These are phyloP conservation scores for Tricholoma terreum DNA, from an alignment of 768 basidiomycete species.

Conservation along the genomic window DNA sequence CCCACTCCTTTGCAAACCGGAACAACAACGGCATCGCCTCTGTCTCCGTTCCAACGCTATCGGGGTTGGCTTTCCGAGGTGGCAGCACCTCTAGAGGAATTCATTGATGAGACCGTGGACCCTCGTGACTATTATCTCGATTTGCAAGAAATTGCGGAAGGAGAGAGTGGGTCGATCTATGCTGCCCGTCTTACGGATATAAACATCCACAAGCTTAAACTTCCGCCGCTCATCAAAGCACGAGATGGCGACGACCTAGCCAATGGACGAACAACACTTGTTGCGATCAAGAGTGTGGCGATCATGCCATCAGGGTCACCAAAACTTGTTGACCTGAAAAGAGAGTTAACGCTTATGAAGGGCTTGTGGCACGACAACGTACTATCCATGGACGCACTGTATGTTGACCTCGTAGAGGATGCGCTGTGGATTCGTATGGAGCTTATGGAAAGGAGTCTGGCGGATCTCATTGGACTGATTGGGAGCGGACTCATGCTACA, in stretches of 20 bases:
- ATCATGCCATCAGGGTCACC: slow-evolving; percentile 54
- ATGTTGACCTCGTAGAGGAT: slow-evolving; percentile 62
- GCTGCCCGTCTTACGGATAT: slow-evolving; percentile 37
- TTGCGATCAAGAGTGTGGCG: slow-evolving; percentile 76
- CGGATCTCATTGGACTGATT: slow-evolving; percentile 70
- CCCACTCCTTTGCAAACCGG: slow-evolving; percentile 23
- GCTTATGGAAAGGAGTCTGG: slow-evolving; percentile 84
- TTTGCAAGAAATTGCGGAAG: slow-evolving; percentile 77
- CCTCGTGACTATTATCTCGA: slow-evolving; percentile 64
- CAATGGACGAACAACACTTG: slow-evolving; percentile 37
- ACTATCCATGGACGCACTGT: slow-evolving; percentile 64
- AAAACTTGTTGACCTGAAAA: slow-evolving; percentile 61
- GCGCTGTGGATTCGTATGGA: slow-evolving; percentile 88
- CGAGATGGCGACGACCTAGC: slow-evolving; percentile 35
- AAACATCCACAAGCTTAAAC: slow-evolving; percentile 33
- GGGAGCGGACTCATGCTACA: slow-evolving; percentile 59
- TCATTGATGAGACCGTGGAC: slow-evolving; percentile 60
- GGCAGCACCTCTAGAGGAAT: slow-evolving; percentile 56
- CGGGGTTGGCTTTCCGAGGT: slow-evolving; percentile 61
- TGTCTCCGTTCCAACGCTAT: slow-evolving; percentile 49
- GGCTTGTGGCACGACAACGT: slow-evolving; percentile 59
- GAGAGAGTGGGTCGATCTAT: slow-evolving; percentile 74
- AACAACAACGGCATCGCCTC: slow-evolving; percentile 29
- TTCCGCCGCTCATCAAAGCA: slow-evolving; percentile 38
- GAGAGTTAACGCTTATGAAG: slow-evolving; percentile 59